These are phyloP conservation scores for Diphasiastrum complanatum DNA, from an alignment of 83 land plant species.

Conservation along the genomic window DNA sequence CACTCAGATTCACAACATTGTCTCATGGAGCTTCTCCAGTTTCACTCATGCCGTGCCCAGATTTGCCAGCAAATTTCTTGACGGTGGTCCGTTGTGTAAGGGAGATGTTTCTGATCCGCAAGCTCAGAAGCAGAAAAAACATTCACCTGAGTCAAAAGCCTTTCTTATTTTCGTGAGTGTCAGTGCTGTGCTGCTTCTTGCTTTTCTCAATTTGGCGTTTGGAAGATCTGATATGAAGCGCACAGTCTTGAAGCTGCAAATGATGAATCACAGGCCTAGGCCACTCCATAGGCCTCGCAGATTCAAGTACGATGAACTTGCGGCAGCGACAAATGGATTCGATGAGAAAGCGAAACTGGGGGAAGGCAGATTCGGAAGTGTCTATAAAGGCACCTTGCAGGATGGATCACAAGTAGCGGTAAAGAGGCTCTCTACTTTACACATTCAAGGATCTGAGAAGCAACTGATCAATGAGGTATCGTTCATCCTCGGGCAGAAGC, in stretches of 20 bases:
- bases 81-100: neutral
- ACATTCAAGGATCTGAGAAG: slow-evolving; percentile 15
- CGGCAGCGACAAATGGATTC: slow-evolving; percentile 21
- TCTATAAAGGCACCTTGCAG: slow-evolving; percentile 21
- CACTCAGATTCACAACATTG: neutral
- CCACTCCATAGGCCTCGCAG: slow-evolving; percentile 11
- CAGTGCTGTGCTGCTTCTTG: neutral
- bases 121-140: no score
- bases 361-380: slow-evolving; percentile 16
- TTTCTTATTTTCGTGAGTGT: slow-evolving; percentile 1
- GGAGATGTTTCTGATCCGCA: neutral
- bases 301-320: slow-evolving; percentile 15
- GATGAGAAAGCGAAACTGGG: slow-evolving; percentile 15
- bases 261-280: neutral
- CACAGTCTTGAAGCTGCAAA: neutral
- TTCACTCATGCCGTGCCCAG: neutral
- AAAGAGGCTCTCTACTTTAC: slow-evolving; percentile 11
- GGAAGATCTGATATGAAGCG: neutral
- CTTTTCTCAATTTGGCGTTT: neutral
- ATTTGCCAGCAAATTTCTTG: neutral
- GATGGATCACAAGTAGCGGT: slow-evolving; percentile 3
- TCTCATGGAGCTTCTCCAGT: slow-evolving; percentile 16
- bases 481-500: slow-evolving; percentile 13
- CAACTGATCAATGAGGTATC: slow-evolving; percentile 18
- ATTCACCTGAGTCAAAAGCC: neutral